A percentile compares a stretch with the other conserved stretches of the same genome.
These are phyloP conservation scores for Phytopythium delawarense DNA, from an alignment of 352 stramenopile genomes.

Conservation along the genomic window DNA sequence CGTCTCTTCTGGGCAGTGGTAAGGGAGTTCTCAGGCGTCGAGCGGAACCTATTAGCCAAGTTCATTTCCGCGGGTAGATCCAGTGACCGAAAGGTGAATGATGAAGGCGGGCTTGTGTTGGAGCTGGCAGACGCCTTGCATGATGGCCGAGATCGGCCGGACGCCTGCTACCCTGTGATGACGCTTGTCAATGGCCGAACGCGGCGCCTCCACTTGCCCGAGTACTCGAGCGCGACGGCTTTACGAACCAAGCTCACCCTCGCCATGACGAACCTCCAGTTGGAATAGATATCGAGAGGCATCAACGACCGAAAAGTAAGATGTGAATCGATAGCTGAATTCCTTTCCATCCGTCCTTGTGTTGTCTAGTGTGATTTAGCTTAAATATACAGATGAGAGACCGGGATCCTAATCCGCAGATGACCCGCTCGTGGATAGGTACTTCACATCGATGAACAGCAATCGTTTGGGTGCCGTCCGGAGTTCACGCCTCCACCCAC, in stretches of 20 bases:
- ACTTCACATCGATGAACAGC: not conserved
- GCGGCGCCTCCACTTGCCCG: slow-evolving; percentile 49
- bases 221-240: slow-evolving; percentile 42
- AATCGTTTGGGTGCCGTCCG: not conserved
- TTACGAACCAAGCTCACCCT: slow-evolving; percentile 61
- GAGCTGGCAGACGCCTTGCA: slow-evolving; percentile 39
- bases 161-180: slow-evolving; percentile 60
- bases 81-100: not conserved
- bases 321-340: not conserved
- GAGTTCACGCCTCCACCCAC: not conserved
- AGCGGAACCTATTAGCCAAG: slow-evolving; percentile 34
- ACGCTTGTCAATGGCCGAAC: slow-evolving; percentile 17
- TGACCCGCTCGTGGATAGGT: not conserved
- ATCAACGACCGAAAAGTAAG: too few relatives aligned
- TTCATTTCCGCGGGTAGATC: slow-evolving; percentile 35
- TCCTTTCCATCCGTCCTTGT: too few relatives aligned
- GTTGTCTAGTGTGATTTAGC: too few relatives aligned
- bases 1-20: slow-evolving; percentile 44
- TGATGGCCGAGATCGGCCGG: slow-evolving; percentile 40
- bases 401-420: too few relatives aligned
- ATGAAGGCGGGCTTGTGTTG: slow-evolving; percentile 22
- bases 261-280: slow-evolving; percentile 37
- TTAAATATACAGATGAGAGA: slow-evolving; percentile 4
- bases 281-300: not conserved
- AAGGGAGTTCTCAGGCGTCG: slow-evolving; percentile 36